Evolutionary conservation across 1,139 yeast species (phyloP).

Genomic region (Saccharomyces hybrid): DNA sequence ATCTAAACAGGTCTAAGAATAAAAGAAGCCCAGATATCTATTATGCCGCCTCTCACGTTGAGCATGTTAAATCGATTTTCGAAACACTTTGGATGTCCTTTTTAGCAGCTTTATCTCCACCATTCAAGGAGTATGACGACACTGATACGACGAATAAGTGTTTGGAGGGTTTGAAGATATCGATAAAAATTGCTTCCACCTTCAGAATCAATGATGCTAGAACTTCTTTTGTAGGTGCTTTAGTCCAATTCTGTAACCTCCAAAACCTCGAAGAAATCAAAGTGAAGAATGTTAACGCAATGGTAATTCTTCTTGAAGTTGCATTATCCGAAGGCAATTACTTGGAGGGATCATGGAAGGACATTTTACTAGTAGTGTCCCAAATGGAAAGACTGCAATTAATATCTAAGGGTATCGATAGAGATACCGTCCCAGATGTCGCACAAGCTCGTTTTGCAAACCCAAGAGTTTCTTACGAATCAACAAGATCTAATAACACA

Average conservation of each 20-base stretch:
- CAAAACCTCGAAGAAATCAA: slow-evolving; percentile 74
- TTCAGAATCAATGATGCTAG: slow-evolving; percentile 81
- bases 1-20: slow-evolving; percentile 46
- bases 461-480: slow-evolving; percentile 50
- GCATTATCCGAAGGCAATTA: slow-evolving; percentile 73
- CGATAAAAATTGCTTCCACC: slow-evolving; percentile 76
- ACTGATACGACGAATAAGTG: slow-evolving; percentile 62
- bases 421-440: slow-evolving; percentile 79
- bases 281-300: slow-evolving; percentile 73
- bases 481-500: slow-evolving; percentile 36
- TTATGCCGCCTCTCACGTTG: slow-evolving; percentile 65
- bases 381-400: slow-evolving; percentile 87
- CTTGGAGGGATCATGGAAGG: slow-evolving; percentile 74
- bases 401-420: slow-evolving; percentile 82
- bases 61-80: slow-evolving; percentile 87
- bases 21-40: slow-evolving; percentile 28
- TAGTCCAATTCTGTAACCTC: slow-evolving; percentile 78
- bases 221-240: slow-evolving; percentile 81
- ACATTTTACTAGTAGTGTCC: slow-evolving; percentile 71
- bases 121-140: slow-evolving; percentile 84
- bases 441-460: slow-evolving; percentile 52
- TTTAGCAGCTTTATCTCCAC: slow-evolving; percentile 87
- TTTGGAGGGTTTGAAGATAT: slow-evolving; percentile 75
- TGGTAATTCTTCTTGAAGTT: slow-evolving; percentile 62
- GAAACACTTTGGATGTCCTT: slow-evolving; percentile 96